A percentile compares a stretch with the other conserved stretches of the same genome.
These are phyloP conservation scores for Strobilomyces confusus DNA, from an alignment of 768 basidiomycete species.

Conservation along the genomic window DNA sequence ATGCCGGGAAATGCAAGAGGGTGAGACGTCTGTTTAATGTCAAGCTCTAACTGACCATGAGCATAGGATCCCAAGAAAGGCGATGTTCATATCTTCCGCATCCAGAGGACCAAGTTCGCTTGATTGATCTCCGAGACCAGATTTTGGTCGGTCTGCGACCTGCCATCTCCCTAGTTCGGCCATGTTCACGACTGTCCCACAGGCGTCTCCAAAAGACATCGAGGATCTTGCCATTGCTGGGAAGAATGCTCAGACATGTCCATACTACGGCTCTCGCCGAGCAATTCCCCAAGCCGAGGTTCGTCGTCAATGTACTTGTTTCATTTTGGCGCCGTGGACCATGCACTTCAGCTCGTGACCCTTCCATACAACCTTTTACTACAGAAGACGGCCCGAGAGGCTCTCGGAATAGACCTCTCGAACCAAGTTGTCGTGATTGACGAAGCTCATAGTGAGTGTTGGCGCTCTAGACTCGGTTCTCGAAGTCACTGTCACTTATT, in stretches of 20 bases:
- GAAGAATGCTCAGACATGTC: slow-evolving; percentile 66
- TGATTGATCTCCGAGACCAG: slow-evolving; percentile 85
- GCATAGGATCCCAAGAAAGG: slow-evolving; percentile 55
- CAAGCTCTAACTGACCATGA: slow-evolving; percentile 1
- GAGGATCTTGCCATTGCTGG: slow-evolving; percentile 85
- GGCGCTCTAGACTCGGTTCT: slow-evolving; percentile 2
- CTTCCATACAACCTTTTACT: slow-evolving; percentile 92
- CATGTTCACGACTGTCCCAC: background rate
- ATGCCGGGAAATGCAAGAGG: slow-evolving; percentile 76
- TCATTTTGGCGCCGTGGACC: background rate
- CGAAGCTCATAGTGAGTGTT: slow-evolving; percentile 86
- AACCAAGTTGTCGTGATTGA: slow-evolving; percentile 89
- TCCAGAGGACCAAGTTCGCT: slow-evolving; percentile 57
- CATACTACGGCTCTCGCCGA: slow-evolving; percentile 87
- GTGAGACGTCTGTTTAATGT: slow-evolving; percentile 32
- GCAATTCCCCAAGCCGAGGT: slow-evolving; percentile 93
- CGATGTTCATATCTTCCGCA: slow-evolving; percentile 77
- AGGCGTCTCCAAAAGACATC: slow-evolving; percentile 91
- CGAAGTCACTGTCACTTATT: slow-evolving; percentile 6
- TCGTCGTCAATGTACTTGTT: slow-evolving; percentile 9
- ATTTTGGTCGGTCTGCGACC: slow-evolving; percentile 51
- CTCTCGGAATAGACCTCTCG: slow-evolving; percentile 79
- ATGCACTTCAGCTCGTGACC: slow-evolving; percentile 63
- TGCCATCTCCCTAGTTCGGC: background rate
- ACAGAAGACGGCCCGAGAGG: slow-evolving; percentile 77